phyloP scores from a whole-genome alignment of 495 filamentous ascomycete species.

The Aspergillus heteromorphus region DNA sequence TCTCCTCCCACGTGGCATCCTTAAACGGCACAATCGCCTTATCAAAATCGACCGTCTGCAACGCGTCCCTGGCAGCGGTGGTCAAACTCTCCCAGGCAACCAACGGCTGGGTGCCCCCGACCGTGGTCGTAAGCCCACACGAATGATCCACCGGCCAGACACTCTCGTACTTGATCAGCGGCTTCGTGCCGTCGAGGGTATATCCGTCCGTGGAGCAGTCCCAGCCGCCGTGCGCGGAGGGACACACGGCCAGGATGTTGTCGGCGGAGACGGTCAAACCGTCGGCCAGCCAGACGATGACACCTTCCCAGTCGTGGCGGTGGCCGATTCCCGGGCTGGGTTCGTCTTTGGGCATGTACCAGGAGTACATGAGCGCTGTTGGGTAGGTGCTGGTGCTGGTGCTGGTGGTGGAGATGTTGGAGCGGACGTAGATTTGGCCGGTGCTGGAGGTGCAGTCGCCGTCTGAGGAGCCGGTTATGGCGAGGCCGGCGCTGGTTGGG shows the following conservation, averaged over 20 bases:
- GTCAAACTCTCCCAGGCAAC: slow-evolving; percentile 52
- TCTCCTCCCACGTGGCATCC: slow-evolving; percentile 34
- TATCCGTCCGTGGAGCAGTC: slow-evolving; percentile 39
- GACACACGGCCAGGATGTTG: slow-evolving; percentile 47
- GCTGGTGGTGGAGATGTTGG: slow-evolving; percentile 32
- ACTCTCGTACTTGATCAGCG: slow-evolving; percentile 45
- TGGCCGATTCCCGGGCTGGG: slow-evolving; percentile 40
- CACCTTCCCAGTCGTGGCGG: slow-evolving; percentile 50
- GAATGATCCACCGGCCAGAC: slow-evolving; percentile 48
- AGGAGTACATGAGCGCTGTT: slow-evolving; percentile 50
- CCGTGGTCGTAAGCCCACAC: slow-evolving; percentile 34
- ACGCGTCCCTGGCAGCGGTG: slow-evolving; percentile 27
- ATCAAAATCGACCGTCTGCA: slow-evolving; percentile 40
- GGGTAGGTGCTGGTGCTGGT: slow-evolving; percentile 26
- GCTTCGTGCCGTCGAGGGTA: slow-evolving; percentile 29
- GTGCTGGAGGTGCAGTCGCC: slow-evolving; percentile 40
- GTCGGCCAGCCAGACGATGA: slow-evolving; percentile 41
- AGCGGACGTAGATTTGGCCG: slow-evolving; percentile 48
- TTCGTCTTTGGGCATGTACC: slow-evolving; percentile 49
- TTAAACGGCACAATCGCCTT: slow-evolving; percentile 41
- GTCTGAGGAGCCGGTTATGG: slow-evolving; percentile 27
- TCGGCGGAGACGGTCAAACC: slow-evolving; percentile 27
- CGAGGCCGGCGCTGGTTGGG: slow-evolving; percentile 33
- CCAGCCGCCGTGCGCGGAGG: slow-evolving; percentile 48
- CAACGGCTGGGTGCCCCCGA: slow-evolving; percentile 48